These are phyloP conservation scores for Neurospora sp. DNA, from an alignment of 495 filamentous ascomycete genomes.

Conservation along the genomic window DNA sequence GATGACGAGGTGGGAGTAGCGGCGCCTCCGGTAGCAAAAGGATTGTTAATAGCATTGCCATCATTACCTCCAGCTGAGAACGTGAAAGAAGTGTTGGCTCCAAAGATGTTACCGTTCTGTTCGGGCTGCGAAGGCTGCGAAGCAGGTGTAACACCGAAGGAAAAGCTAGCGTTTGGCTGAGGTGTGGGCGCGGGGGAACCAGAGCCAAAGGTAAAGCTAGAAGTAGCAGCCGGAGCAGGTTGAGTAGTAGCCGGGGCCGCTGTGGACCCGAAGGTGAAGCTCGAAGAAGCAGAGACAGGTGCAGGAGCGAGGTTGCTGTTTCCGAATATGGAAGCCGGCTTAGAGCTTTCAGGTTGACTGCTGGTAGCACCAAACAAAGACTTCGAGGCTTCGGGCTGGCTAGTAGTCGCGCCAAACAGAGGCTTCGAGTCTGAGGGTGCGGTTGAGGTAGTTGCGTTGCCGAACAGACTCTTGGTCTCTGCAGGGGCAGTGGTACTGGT, in stretches of 20 bases:
- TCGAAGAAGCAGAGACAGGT: conserved; percentile 6
- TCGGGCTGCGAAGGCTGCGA: conserved; percentile 5
- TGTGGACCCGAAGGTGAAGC: conserved; percentile 24
- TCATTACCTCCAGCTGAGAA: conserved; percentile 26
- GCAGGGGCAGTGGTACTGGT: conserved; percentile 1
- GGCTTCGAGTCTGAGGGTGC: conserved; percentile 11
- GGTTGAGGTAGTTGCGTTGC: neutral
- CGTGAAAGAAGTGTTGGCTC: conserved; percentile 24
- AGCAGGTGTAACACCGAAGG: conserved; percentile 1
- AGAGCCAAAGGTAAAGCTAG: conserved; percentile 13
- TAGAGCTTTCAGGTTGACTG: conserved; percentile 4
- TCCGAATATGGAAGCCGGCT: conserved; percentile 10
- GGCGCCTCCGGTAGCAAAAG: conserved; percentile 24
- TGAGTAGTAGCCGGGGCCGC: conserved; percentile 15
- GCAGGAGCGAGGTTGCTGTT: conserved; percentile 5
- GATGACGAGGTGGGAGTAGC: conserved; percentile 21
- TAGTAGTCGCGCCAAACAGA: conserved; percentile 11
- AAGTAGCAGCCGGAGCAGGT: conserved; percentile 2
- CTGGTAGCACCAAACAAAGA: conserved; percentile 11
- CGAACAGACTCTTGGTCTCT: conserved; percentile 7
- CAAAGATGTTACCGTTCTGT: conserved; percentile 12
- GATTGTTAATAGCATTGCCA: conserved; percentile 27
- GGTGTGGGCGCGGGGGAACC: conserved; percentile 19
- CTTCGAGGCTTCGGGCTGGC: conserved; percentile 7
- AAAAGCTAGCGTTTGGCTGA: conserved; percentile 17